Evolutionary conservation across 768 basidiomycete genomes (phyloP), one percentile per base, ranked within the genome.

Genomic region (Vararia minispora): DNA sequence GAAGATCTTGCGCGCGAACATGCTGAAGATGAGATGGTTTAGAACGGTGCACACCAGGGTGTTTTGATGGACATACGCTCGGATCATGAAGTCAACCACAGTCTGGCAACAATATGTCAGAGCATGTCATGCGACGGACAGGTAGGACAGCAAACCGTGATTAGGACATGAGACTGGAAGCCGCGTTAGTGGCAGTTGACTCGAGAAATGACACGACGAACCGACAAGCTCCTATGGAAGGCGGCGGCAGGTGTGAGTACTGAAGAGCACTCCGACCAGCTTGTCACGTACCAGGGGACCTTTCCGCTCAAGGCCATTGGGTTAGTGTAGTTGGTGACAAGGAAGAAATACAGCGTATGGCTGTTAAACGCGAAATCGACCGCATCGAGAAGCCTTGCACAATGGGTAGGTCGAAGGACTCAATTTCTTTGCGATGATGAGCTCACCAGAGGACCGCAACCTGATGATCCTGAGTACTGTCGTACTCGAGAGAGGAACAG

Each of bases 301-400:
- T 45, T 42, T 16, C 14, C 38, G 11, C 49, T 7, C 14, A 77
- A 55, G 3, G 72, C 64, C 13, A 54, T 5, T 3, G 67, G 65
- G 45, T 71, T 68, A 40, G 68, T 51, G 46, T 65, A 78, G 54
- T 78, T 74, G 28, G 51, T 56, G 29, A 78, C 71, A 35, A 76
- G 61, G 46, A 78, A 78, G 48, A 62, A 63, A 45, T 78, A 79
- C 27, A 73, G 58, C 44, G 74, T 65, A 49, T 78, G 76, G 34
- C 61, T 60, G 32, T 67, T 69, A 39, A 78, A 48, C 29, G 56
- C 59, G 0, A 68, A 66, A 48, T 76, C 71, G 39, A 77, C 70
- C 0, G 75, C 74, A 50, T 78, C 75, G 17, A 78, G 47, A 4
- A 58, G n/a, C 41, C 67, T 72, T 74, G 41, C 8, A 7, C 7